phyloP scores from a whole-genome alignment of 192 early-diverging fungal species.

The Linderina pennispora region DNA sequence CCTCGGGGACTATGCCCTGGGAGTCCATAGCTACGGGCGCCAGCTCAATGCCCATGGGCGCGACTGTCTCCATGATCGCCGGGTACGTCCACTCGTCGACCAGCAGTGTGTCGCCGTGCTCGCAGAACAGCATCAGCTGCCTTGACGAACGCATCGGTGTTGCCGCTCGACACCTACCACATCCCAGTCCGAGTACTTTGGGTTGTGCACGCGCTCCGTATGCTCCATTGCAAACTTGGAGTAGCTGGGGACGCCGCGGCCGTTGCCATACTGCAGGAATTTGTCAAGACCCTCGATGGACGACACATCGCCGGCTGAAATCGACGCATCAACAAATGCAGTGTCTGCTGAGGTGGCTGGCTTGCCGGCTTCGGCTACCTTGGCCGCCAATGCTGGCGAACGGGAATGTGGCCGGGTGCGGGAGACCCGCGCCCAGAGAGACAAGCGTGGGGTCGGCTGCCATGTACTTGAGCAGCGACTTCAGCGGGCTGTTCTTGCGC shows the following conservation, averaged over 20 bases:
- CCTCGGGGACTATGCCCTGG: conserved; percentile 58
- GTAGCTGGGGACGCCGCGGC: conserved; percentile 48
- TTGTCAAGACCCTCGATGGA: conserved; percentile 35
- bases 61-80: conserved; percentile 49
- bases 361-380: conserved; percentile 51
- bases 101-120: conserved; percentile 53
- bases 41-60: conserved; percentile 46
- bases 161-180: conserved; percentile 57
- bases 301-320: background rate
- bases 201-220: conserved; percentile 42
- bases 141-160: conserved; percentile 57
- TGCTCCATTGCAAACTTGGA: conserved; percentile 43
- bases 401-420: conserved; percentile 61
- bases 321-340: conserved; percentile 14
- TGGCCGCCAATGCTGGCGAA: conserved; percentile 50
- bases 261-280: conserved; percentile 61
- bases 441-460: conserved; percentile 47
- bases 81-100: conserved; percentile 66
- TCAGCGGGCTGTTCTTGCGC: conserved; percentile 43
- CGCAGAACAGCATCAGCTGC: conserved; percentile 50
- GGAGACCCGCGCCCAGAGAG: conserved; percentile 66
- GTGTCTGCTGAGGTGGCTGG: conserved; percentile 51
- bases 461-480: conserved; percentile 41
- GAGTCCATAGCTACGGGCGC: conserved; percentile 52
- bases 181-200: conserved; percentile 60